Evolutionary conservation across 331 rosid genomes (phyloP), one percentile per base, ranked within the genome.

Genomic region (Erythrophleum ivorense): DNA sequence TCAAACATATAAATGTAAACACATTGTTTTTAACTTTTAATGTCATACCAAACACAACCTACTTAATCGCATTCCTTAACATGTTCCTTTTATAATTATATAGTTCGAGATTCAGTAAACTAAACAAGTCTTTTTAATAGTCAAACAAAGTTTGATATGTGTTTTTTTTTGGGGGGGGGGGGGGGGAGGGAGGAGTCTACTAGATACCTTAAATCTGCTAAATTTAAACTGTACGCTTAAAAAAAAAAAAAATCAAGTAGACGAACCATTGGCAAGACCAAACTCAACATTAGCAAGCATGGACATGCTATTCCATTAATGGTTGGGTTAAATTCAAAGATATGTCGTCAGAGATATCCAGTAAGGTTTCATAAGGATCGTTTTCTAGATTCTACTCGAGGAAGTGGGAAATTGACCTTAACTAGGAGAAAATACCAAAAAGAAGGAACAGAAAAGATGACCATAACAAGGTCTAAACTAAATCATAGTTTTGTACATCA

Each of bases 401-500:
- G n/a, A 16, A 24, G 5, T 19, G 2, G 29, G 29, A 18, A n/a
- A n/a, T n/a, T n/a, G n/a, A n/a, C n/a, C n/a, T n/a, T n/a, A n/a
- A n/a, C n/a, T n/a, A n/a, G n/a, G n/a, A n/a, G n/a, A n/a, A n/a
- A n/a, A n/a, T 9, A 34, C 70, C 70, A 64, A 64, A 45, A 48
- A 6, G 77, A 73, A 73, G 15, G 77, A 52, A 73, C 9, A 72
- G 31, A 73, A 48, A 48, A 48, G 19, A 64, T 19, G 53, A 9
- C 24, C 7, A 15, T 40, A n/a, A 71, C 36, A 33, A 70, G 12
- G 29, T 66, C 40, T 21, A 14, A 57, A 68, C 73, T 40, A 65
- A 43, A 54, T 53, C 48, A 75, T 21, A 45, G 29, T 68, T 50
- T 52, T 69, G 52, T n/a, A 33, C 70, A 50, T 75, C 70, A 60